Evolutionary conservation across 139 green algal species (phyloP).

Genomic region (Chlamydomonas incerta): DNA sequence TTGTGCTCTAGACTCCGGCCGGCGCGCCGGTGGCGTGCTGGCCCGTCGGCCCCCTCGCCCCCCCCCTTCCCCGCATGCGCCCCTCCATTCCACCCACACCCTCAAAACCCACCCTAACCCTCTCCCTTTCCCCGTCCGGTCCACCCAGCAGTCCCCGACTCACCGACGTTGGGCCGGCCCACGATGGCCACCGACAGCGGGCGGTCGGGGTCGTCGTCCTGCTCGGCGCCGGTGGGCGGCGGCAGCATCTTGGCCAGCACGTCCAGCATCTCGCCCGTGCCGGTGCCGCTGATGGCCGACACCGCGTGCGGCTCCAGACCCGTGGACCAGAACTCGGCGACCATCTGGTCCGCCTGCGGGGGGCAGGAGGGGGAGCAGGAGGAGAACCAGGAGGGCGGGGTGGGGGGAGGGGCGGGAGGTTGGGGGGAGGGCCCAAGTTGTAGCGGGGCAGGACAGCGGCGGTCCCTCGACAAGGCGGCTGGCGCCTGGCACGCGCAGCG

Average conservation of each 20-base stretch:
- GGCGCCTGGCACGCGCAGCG: too few relatives aligned
- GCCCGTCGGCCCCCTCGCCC: not conserved
- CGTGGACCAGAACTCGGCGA: constrained; percentile 92
- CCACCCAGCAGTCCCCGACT: too few relatives aligned
- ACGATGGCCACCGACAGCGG: constrained; percentile 92
- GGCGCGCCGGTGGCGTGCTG: too few relatives aligned
- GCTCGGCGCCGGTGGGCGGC: constrained; percentile 42
- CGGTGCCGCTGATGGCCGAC: constrained; percentile 91
- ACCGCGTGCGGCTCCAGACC: constrained; percentile 87
- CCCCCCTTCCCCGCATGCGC: not conserved
- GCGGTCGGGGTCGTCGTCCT: constrained; percentile 58
- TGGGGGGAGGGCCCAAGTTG: too few relatives aligned
- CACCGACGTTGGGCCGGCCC: constrained; percentile 94
- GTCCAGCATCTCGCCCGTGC: constrained; percentile 95
- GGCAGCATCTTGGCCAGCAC: constrained; percentile 57
- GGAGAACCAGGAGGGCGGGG: too few relatives aligned
- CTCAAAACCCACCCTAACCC: not conserved
- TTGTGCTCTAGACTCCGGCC: too few relatives aligned
- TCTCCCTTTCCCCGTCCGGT: not conserved
- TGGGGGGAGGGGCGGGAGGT: too few relatives aligned
- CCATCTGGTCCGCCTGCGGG: constrained; percentile 69
- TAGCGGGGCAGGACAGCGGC: too few relatives aligned
- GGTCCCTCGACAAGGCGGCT: too few relatives aligned
- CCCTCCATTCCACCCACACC: not conserved
- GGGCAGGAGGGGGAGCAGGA: too few relatives aligned